Base-by-base conservation (phyloP, 257 asterid genomes). In the Penstemon davidsonii region DNA sequence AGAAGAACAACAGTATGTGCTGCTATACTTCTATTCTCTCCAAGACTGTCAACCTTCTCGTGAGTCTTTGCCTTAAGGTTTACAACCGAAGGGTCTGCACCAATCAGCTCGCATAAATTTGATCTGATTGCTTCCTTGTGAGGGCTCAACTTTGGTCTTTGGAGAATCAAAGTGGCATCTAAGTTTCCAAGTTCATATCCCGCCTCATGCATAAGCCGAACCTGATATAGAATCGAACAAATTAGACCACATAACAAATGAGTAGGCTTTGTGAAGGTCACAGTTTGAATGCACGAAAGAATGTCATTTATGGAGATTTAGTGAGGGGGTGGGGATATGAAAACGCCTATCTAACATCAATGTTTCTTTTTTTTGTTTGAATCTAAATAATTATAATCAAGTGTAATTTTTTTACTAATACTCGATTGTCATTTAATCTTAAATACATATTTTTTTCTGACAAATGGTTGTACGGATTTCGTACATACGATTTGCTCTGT, bases 41-140 rank as follows among this genome's bases (percentile, higher is more conserved):
- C 99, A 1, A 90, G 96, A 73, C 99, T 93, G 64, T 93, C 99
- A 5, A 93, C 99, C 71, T 88, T 93, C 82, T 93, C 99, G 42
- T 93, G 99, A 61, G 99, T 93, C 77, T 90, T 93, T 7, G 99
- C 97, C 79, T 93, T 93, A 56, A 93, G 82, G 77, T 93, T 93
- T 44, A 93, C 96, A 12, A 72, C 96, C 0, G 91, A 76, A 57
- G 91, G 95, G 70, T 93, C 96, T 3, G 96, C 96, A 10, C 95
- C 92, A 4, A 90, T 86, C 45, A 93, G 87, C 76, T 88, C 63
- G 67, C 96, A 87, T 63, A 90, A 69, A 68, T 93, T 93, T 57
- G 80, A 67, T 76, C 97, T 74, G 68, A 90, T 93, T 60, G 86
- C 72, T 76, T 88, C 99, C 81, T 93, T 93, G 78, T 93, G 97